phyloP scores from a whole-genome alignment of 768 basidiomycete species.

The Rhizopogon roseolus region DNA sequence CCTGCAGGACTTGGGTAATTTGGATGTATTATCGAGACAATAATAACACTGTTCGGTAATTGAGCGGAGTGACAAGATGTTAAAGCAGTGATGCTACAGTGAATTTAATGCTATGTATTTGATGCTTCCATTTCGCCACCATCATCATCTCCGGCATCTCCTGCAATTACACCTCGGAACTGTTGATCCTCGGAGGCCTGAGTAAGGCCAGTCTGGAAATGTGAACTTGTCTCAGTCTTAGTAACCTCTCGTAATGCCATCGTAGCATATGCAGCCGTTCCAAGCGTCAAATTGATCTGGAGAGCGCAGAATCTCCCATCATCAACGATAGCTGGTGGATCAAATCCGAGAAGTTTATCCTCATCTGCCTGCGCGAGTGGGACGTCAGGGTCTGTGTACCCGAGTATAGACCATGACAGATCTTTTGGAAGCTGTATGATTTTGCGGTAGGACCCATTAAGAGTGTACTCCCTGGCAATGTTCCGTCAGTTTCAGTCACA shows the following conservation, averaged over 20 bases:
- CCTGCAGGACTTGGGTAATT: too few relatives aligned
- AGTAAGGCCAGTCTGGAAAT: slow-evolving; percentile 80
- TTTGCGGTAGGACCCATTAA: slow-evolving; percentile 90
- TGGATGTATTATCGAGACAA: too few relatives aligned
- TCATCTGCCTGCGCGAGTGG: slow-evolving; percentile 93
- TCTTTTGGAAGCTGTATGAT: slow-evolving; percentile 83
- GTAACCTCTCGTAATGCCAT: slow-evolving; percentile 96
- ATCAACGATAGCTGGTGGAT: slow-evolving; percentile 58
- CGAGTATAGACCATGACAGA: slow-evolving; percentile 75
- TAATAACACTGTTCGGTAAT: too few relatives aligned
- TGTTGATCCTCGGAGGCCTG: slow-evolving; percentile 77
- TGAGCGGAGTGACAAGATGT: too few relatives aligned
- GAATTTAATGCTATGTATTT: neutral
- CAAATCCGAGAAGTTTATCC: slow-evolving; percentile 81
- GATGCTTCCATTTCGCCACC: slow-evolving; percentile 8
- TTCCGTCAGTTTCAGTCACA: slow-evolving; percentile 5
- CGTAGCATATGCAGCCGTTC: slow-evolving; percentile 92
- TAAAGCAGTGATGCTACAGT: neutral
- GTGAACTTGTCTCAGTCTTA: slow-evolving; percentile 92
- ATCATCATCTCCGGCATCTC: slow-evolving; percentile 8
- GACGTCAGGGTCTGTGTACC: slow-evolving; percentile 92
- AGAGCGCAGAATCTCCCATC: slow-evolving; percentile 86
- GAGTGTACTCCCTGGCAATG: slow-evolving; percentile 72
- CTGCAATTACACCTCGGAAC: slow-evolving; percentile 50
- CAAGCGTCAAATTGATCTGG: slow-evolving; percentile 80